Evolutionary conservation across 495 filamentous ascomycete genomes (phyloP), one percentile per base, ranked within the genome.

Genomic region (Penicillium soppii): DNA sequence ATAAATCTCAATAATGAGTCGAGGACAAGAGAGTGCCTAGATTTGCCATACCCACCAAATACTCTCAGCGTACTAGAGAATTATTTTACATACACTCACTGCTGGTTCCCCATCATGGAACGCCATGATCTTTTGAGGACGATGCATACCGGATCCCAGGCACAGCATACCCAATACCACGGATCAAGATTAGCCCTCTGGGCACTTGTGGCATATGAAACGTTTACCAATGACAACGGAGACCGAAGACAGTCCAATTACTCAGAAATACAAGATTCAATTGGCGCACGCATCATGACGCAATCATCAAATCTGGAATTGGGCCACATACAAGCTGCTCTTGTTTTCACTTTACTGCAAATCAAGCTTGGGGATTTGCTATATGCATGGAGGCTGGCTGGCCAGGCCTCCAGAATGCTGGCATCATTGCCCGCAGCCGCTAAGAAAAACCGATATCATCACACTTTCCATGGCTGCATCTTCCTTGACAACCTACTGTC

Each of bases 51-150:
- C 35, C 64, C 64, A 22, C 47, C 54, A 0, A 43, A 52, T 36
- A 61, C 47, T 6, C 26, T 55, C 9, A 47, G 74, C 7, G 61
- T 87, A 1, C 59, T 87, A 9, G 81, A 88, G 45, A 72, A 81
- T 9, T 86, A 85, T 60, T 85, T 85, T 57, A 75, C 79, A 5
- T 82, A 82, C 53, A 87, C 82, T 0, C 80, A 85, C 58, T 74
- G 69, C 23, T 88, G 84, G 84, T 72, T 86, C 12, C 84, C 84
- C 8, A 82, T 88, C 35, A 67, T 81, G 22, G 82, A 86, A 49
- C 85, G 82, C 43, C 77, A 82, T 45, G 76, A 76, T 30, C 48
- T 86, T 5, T 54, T 79, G 4, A 67, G 69, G 25, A 43, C 50
- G 6, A 53, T 63, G 47, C 58, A 65, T 42, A 50, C 32, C 12